Evolutionary conservation across 305 asterid genomes (phyloP).

Genomic region (Fraxinus angustifolia): DNA sequence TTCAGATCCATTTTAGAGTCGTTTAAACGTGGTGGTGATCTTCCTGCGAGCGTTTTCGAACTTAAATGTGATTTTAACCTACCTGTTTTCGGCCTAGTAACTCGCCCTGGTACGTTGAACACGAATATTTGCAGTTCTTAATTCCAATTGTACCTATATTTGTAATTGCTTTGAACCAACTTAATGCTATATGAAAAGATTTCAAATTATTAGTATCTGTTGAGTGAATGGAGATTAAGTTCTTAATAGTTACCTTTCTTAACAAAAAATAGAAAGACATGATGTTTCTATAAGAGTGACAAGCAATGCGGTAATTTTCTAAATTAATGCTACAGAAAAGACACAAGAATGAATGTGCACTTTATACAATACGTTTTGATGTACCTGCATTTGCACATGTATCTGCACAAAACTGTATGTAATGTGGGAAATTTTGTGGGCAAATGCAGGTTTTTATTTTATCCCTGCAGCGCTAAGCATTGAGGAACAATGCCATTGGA

Average conservation of each 20-base stretch:
- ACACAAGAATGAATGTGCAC: not conserved
- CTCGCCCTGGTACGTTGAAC: constrained; percentile 63
- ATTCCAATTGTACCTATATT: not conserved
- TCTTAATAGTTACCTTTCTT: not conserved
- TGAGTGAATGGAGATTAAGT: not conserved
- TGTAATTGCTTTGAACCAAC: not conserved
- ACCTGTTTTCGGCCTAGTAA: constrained; percentile 65
- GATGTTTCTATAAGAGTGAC: not conserved
- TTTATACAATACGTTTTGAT: not conserved
- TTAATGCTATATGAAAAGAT: not conserved
- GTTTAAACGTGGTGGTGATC: constrained; percentile 43
- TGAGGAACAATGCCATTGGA: constrained; percentile 81
- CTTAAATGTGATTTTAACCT: constrained; percentile 43
- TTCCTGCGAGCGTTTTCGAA: constrained; percentile 48
- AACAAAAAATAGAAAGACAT: not conserved
- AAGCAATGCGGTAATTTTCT: not conserved
- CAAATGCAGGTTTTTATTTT: constrained; percentile 73
- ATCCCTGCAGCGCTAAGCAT: constrained; percentile 75
- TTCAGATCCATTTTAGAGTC: constrained; percentile 66
- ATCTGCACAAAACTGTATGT: not conserved
- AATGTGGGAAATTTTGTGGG: not conserved
- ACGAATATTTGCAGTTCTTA: not conserved
- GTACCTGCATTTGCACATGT: not conserved
- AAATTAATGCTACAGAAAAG: not conserved
- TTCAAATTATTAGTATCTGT: not conserved